Evolutionary conservation across 2,329 filamentous ascomycete genomes (phyloP), one percentile per base, ranked within the genome.

Genomic region (Fusarium armeniacum): DNA sequence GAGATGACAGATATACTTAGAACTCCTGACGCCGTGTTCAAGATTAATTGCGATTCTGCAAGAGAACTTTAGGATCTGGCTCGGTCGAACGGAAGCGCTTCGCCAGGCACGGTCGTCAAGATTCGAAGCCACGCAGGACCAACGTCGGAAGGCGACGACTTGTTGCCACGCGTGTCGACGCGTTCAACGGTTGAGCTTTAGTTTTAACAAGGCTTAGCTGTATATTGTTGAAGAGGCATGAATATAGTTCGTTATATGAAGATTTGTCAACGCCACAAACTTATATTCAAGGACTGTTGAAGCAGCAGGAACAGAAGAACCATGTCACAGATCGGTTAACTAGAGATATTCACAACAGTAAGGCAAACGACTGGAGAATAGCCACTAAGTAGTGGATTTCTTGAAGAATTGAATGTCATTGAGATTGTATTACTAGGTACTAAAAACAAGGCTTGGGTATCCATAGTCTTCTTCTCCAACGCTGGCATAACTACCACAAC

Each of bases 371-470:
- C 11, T 40, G 11, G n/a, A 40, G 18, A 22, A 40, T 2, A 26
- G 26, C 26, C 26, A 26, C 2, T 26, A 26, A 15, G 12, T 6
- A 12, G n/a, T 38, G 22, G 8, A 20, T 26, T 7, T 55, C 7
- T 41, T 20, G 12, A 32, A 43, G 33, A 47, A 46, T 40, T 36
- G 22, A 47, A 61, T 58, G 60, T 46, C 52, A 47, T 49, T 28
- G 22, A 56, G 64, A 44, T 51, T 62, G 24, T 54, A 24, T 28
- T 36, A 59, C 36, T 54, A 20, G 20, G 20, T 20, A 16, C 18
- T 35, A 43, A 22, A 53, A 50, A 54, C 53, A 63, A 65, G 54
- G 44, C 43, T 54, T 51, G 67, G 68, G 68, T 71, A 71, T 71
- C 62, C 69, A 43, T 67, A 46, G 44, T 55, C 41, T 49, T 50